A percentile compares a stretch with the other conserved stretches of the same genome.
phyloP scores from a whole-genome alignment of 345 rosid species.

The Nasturtium officinale region DNA sequence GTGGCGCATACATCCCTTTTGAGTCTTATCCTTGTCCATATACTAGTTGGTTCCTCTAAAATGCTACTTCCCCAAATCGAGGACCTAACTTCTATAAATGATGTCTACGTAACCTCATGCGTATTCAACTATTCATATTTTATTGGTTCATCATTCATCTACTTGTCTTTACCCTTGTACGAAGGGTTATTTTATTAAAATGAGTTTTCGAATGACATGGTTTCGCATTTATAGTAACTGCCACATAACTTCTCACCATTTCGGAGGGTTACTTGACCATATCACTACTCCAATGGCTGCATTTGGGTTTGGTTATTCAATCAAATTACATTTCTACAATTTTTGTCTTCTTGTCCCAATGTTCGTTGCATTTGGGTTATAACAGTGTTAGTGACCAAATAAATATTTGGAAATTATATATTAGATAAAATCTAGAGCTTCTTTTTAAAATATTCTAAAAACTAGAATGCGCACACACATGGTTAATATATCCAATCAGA shows the following conservation, averaged over 20 bases:
- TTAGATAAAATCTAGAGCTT: neutral
- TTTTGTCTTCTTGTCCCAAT: neutral
- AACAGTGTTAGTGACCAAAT: neutral
- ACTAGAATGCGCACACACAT: no score
- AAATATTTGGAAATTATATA: no score
- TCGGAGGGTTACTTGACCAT: slow-evolving; percentile 19
- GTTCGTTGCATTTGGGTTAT: neutral
- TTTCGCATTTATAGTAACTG: slow-evolving; percentile 1
- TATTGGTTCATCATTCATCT: slow-evolving; percentile 2
- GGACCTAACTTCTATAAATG: slow-evolving; percentile 36
- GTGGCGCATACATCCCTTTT: slow-evolving; percentile 10
- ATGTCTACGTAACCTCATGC: slow-evolving; percentile 21
- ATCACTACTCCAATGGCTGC: slow-evolving; percentile 11
- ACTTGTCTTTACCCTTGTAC: slow-evolving; percentile 21
- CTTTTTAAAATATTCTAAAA: neutral
- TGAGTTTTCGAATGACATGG: neutral
- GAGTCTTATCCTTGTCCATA: slow-evolving; percentile 18
- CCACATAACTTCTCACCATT: slow-evolving; percentile 7
- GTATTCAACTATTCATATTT: slow-evolving; percentile 4
- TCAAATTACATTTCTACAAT: neutral
- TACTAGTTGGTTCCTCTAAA: slow-evolving; percentile 23
- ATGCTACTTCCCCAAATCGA: slow-evolving; percentile 35
- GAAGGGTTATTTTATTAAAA: slow-evolving; percentile 4
- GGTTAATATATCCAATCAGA: no score
- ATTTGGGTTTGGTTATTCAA: neutral